phyloP scores from a whole-genome alignment of 2,329 filamentous ascomycete species.

The Cladosporium sphaerospermum region DNA sequence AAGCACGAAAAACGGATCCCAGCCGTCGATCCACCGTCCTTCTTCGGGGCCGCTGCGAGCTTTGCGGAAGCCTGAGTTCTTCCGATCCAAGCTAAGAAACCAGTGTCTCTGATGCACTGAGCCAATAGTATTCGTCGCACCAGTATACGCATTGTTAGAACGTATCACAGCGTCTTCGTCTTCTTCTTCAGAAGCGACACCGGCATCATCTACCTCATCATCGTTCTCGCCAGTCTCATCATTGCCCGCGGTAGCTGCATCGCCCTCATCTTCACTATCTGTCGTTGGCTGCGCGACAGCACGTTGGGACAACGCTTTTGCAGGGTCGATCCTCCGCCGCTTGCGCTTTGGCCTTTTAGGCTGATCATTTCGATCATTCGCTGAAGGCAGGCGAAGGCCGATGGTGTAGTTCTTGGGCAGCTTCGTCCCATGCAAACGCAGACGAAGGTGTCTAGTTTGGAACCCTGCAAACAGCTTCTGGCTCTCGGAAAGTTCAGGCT shows the following conservation, averaged over 20 bases:
- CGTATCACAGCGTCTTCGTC: conserved; percentile 45
- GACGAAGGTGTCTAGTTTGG: conserved; percentile 33
- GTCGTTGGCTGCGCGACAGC: conserved; percentile 11
- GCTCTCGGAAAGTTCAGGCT: conserved; percentile 23
- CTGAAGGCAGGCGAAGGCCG: conserved; percentile 32
- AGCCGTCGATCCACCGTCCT: conserved; percentile 34
- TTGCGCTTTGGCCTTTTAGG: conserved; percentile 25
- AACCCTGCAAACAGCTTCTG: conserved; percentile 35
- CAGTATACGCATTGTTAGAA: conserved; percentile 58
- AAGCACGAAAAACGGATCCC: conserved; percentile 55
- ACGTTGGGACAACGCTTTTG: conserved; percentile 1
- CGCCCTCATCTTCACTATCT: conserved; percentile 17
- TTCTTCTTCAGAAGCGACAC: conserved; percentile 22
- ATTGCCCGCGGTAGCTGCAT: background rate
- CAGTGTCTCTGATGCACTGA: conserved; percentile 62
- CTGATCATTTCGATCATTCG: conserved; percentile 27
- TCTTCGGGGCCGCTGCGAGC: conserved; percentile 23
- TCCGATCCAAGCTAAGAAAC: conserved; percentile 59
- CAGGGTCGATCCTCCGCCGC: conserved; percentile 21
- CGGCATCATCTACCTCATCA: conserved; percentile 16
- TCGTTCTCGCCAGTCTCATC: background rate
- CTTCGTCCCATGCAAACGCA: conserved; percentile 36
- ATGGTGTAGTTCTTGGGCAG: conserved; percentile 37
- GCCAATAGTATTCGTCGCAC: conserved; percentile 58
- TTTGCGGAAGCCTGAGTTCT: conserved; percentile 51